Evolutionary conservation across 1,284 basidiomycete species (phyloP), one percentile per base, ranked within the genome.

Genomic region (Meira nashicola): DNA sequence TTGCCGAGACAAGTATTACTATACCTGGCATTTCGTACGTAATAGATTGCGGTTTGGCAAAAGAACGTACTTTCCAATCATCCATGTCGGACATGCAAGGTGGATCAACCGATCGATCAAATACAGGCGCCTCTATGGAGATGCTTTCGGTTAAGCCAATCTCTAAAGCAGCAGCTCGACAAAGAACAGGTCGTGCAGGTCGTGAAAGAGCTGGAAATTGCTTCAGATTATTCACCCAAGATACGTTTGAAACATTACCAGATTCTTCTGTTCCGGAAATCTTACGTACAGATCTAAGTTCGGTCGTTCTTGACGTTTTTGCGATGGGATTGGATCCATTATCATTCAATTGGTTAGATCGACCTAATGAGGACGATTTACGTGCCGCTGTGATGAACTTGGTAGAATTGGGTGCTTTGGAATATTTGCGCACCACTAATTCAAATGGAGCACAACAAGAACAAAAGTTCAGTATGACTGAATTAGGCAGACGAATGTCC

Each of bases 11-110:
- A 0, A 92, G 89, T 21, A 90, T 99, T 78, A 98, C 94, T 3
- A 95, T 99, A 71, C 92, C 93, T 4, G 93, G 93, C 1, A 88
- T 98, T 57, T 88, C 86, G 60, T 97, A 91, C 77, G 94, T 99
- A 7, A 88, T 99, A 51, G 94, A 99, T 79, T 74, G 71, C 37
- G 75, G 75, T 0, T 88, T 93, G 79, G 90, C 89, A 72, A 99
- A 99, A 79, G 92, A 97, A 79, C 95, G 17, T n/a, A 51, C 23
- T 48, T 57, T 12, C 54, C 46, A 23, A 23, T 38, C 61, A 92
- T 89, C 84, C n/a, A 19, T 44, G 12, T 39, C 37, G 57, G 41
- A 58, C 43, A 14, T 21, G 9, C 41, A 15, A 37, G n/a, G 46
- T 39, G 51, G 25, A 23, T 5, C 33, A 28, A 21, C 23, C 9